A percentile compares a stretch with the other conserved stretches of the same genome.
Evolutionary conservation across 495 filamentous ascomycete species (phyloP).

Genomic region (Saxophila tyrrhenica): DNA sequence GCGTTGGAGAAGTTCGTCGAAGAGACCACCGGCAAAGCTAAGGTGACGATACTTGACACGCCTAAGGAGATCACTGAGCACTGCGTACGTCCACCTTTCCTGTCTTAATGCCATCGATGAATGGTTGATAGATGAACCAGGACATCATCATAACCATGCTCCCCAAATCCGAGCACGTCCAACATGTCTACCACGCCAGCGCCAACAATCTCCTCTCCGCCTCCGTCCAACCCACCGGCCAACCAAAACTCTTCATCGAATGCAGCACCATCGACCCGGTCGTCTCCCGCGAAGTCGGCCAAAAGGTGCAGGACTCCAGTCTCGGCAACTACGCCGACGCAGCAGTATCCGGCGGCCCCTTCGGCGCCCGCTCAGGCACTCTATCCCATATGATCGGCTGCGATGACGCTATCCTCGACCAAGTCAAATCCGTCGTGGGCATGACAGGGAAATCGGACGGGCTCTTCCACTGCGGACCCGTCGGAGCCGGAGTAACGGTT

Average conservation of each 20-base stretch:
- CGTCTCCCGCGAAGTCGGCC: conserved; percentile 6
- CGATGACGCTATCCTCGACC: conserved; percentile 10
- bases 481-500: conserved; percentile 20
- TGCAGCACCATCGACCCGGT: conserved; percentile 24
- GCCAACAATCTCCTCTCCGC: neutral
- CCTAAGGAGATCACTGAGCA: conserved; percentile 31
- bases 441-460: conserved; percentile 15
- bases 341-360: conserved; percentile 35
- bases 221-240: neutral
- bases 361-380: conserved; percentile 23
- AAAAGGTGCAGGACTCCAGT: conserved; percentile 4
- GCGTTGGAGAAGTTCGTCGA: conserved; percentile 21
- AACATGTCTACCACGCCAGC: neutral
- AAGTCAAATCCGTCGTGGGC: conserved; percentile 11
- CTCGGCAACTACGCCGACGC: conserved; percentile 25
- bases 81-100: conserved; percentile 25
- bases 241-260: conserved; percentile 17
- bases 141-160: conserved; percentile 7
- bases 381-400: conserved; percentile 24
- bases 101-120: neutral
- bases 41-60: conserved; percentile 21
- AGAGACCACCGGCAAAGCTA: conserved; percentile 23
- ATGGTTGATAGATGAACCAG: neutral
- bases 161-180: conserved; percentile 3
- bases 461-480: conserved; percentile 18